These are phyloP conservation scores for Ceratocystis huliohia DNA, from an alignment of 2,329 filamentous ascomycete species.

Conservation along the genomic window DNA sequence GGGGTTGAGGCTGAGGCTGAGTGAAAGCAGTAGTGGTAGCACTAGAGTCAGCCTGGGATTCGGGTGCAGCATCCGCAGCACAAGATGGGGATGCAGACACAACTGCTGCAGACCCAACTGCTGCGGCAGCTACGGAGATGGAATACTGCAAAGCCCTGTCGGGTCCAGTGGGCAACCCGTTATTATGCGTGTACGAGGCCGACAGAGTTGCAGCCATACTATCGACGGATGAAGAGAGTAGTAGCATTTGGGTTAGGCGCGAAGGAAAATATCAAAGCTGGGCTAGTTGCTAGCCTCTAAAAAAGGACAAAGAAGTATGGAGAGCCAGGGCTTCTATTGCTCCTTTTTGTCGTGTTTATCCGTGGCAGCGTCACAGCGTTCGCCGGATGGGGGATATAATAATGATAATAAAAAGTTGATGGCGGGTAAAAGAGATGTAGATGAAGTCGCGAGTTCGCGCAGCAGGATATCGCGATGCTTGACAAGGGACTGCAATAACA, in stretches of 20 bases:
- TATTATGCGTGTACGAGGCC: background rate
- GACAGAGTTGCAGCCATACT: conserved; percentile 1
- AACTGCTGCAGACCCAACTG: background rate
- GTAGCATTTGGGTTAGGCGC: background rate
- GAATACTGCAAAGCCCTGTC: background rate
- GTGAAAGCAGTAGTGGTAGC: background rate
- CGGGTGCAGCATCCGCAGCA: background rate
- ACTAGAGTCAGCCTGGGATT: background rate
- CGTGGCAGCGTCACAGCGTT: background rate
- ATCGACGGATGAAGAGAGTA: background rate
- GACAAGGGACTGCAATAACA: background rate
- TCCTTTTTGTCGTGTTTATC: background rate
- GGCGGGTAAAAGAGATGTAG: no score
- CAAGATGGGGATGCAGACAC: background rate
- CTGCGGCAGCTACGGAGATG: background rate
- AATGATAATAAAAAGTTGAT: background rate
- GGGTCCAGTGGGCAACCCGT: background rate
- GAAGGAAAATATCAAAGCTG: background rate
- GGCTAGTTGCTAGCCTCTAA: background rate
- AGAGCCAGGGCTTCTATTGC: background rate
- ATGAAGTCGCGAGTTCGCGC: no score
- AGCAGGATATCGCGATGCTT: background rate
- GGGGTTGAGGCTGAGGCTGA: conserved; percentile 4
- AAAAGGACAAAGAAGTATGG: background rate
- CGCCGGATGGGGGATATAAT: background rate